Evolutionary conservation across 2,329 filamentous ascomycete genomes (phyloP).

Genomic region (Trichoderma sp.): DNA sequence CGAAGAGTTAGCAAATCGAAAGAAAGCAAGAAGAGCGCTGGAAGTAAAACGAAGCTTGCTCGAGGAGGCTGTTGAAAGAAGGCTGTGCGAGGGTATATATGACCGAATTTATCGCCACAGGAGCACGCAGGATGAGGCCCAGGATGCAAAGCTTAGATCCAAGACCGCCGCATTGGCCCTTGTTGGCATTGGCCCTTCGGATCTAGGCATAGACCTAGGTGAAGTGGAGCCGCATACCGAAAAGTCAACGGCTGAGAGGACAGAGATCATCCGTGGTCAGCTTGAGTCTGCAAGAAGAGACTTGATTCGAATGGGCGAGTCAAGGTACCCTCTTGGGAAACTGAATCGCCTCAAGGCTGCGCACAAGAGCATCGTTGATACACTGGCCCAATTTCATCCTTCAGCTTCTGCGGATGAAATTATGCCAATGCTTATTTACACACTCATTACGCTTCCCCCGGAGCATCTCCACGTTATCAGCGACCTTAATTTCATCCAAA

Average conservation of each 20-base stretch:
- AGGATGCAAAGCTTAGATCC: conserved; percentile 90
- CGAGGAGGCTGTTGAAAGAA: conserved; percentile 88
- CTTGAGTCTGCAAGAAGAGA: conserved; percentile 67
- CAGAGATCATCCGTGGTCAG: conserved; percentile 67
- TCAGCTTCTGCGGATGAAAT: conserved; percentile 96
- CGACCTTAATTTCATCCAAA: conserved; percentile 90
- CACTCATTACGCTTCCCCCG: conserved; percentile 83
- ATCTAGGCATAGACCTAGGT: conserved; percentile 75
- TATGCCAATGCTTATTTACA: conserved; percentile 93
- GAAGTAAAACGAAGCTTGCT: conserved; percentile 73
- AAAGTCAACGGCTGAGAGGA: conserved; percentile 50
- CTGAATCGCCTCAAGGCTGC: conserved; percentile 82
- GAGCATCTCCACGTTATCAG: conserved; percentile 87
- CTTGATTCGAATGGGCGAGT: conserved; percentile 77
- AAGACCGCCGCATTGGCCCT: conserved; percentile 86
- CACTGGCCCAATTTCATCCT: conserved; percentile 62
- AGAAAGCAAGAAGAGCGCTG: conserved; percentile 71
- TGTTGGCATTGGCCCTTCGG: conserved; percentile 85
- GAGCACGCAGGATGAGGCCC: conserved; percentile 87
- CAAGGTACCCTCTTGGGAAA: conserved; percentile 86
- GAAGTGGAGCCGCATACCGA: conserved; percentile 54
- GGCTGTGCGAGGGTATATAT: conserved; percentile 82
- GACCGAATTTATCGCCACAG: conserved; percentile 86
- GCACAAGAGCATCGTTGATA: conserved; percentile 93
- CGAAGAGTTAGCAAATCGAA: conserved; percentile 76